These are phyloP conservation scores for Borovskyia barvae DNA, from an alignment of 208 protist species.

Conservation along the genomic window DNA sequence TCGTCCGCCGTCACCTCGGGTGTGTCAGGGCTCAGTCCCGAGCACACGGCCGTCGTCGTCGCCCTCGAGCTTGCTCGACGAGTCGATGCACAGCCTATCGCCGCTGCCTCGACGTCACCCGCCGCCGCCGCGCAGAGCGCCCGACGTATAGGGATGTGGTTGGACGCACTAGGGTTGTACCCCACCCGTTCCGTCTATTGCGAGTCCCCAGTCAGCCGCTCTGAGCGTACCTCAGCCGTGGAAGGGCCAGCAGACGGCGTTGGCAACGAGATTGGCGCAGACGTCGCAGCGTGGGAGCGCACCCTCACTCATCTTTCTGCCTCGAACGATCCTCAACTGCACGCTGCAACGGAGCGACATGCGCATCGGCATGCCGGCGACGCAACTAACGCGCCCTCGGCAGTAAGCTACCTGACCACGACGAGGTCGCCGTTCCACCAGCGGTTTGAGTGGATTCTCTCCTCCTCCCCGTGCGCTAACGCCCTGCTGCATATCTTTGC, in stretches of 20 bases:
- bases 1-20: conserved; percentile 9
- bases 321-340: conserved; percentile 8
- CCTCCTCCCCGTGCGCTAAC: conserved; percentile 73
- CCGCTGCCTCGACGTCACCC: conserved; percentile 27
- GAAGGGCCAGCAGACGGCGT: not conserved
- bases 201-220: not conserved
- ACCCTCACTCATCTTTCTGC: conserved; percentile 19
- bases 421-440: conserved; percentile 34
- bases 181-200: conserved; percentile 42
- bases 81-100: conserved; percentile 49
- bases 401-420: conserved; percentile 25
- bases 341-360: conserved; percentile 17
- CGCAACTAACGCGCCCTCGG: not conserved
- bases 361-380: conserved; percentile 11
- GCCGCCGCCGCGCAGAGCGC: conserved; percentile 42
- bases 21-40: conserved; percentile 44
- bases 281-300: conserved; percentile 14
- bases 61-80: conserved; percentile 62
- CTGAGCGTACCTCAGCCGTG: not conserved
- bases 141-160: conserved; percentile 53
- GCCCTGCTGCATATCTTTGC: conserved; percentile 74
- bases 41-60: conserved; percentile 79
- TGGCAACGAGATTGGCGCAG: not conserved
- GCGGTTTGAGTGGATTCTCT: conserved; percentile 40
- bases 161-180: conserved; percentile 51